Base-by-base conservation (phyloP, 2,329 filamentous ascomycete species). In the Epichloe hybrida region DNA sequence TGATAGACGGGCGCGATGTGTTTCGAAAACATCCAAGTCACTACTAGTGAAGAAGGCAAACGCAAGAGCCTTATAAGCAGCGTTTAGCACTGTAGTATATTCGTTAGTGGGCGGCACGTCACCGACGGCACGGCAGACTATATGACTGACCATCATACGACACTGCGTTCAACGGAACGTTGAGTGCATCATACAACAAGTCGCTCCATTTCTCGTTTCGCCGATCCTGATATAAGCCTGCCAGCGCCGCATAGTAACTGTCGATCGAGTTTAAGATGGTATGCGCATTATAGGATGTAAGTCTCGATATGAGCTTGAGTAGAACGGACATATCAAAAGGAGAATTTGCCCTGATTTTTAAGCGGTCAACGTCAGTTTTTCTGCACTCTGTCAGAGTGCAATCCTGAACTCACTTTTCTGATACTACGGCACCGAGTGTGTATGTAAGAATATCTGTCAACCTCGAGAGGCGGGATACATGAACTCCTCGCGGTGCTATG, bases 191-290 rank as follows among this genome's bases (percentile, higher is more conserved):
- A 21, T 59, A 47, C 8, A 70, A 40, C 15, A 64, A 20, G 48
- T 56, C 46, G 15, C 52, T 46, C 52, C 57, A 58, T 35, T 56
- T 50, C 15, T 35, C 56, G n/a, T 52, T 34, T 31, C 57, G 56
- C 17, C 48, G 54, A 27, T 54, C 52, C 49, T 62, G 62, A 52
- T 63, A 72, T 21, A 70, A 59, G 44, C 54, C 60, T 12, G 67
- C 66, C 9, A 76, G 56, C 8, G 68, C 59, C 9, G 55, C 59
- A 55, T 73, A 77, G 52, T 74, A 75, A 49, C 55, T 55, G 27
- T 61, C 54, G 13, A 63, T 52, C 27, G 58, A 61, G 5, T 48
- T 53, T n/a, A 54, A 20, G 36, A 66, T 54, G 1, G 57, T 44
- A 35, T 54, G 52, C 3, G 65, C 58, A 15, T 52, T 55, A 23